A percentile compares a stretch with the other conserved stretches of the same genome.
phyloP scores from a whole-genome alignment of 306 rosid species.

The Dalbergia oliveri region DNA sequence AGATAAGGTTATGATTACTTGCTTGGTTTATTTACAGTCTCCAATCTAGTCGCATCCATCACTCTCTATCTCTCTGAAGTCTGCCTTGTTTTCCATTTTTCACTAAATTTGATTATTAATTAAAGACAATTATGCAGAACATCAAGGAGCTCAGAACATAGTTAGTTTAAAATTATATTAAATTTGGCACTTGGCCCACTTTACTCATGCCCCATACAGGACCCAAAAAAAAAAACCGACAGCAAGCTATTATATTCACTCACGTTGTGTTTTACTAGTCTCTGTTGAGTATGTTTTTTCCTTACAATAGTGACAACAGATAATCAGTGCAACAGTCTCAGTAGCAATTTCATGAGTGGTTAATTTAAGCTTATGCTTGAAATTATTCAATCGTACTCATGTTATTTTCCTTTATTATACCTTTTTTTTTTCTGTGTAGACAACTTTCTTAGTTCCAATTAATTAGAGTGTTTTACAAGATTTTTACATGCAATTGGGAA shows the following conservation, averaged over 20 bases:
- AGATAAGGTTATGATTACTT: conserved; percentile 4
- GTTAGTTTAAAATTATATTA: neutral
- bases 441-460: neutral
- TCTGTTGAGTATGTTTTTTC: neutral
- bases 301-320: neutral
- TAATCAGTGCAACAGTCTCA: too few species aligned
- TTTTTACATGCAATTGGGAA: conserved; percentile 4
- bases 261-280: too few species aligned
- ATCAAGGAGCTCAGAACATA: neutral
- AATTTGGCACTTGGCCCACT: neutral
- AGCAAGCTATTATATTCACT: neutral
- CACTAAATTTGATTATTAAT: too few species aligned
- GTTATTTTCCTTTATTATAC: neutral
- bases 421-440: neutral
- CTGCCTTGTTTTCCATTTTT: too few species aligned
- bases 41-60: neutral
- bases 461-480: neutral
- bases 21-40: neutral
- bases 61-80: neutral
- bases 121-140: neutral
- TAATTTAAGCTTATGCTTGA: neutral
- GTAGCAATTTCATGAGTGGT: neutral
- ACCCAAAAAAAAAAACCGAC: too few species aligned
- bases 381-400: neutral
- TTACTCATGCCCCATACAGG: neutral